Conservation (phyloP, 2,329 filamentous ascomycete genomes). For the Venturia carpophila region DNA sequence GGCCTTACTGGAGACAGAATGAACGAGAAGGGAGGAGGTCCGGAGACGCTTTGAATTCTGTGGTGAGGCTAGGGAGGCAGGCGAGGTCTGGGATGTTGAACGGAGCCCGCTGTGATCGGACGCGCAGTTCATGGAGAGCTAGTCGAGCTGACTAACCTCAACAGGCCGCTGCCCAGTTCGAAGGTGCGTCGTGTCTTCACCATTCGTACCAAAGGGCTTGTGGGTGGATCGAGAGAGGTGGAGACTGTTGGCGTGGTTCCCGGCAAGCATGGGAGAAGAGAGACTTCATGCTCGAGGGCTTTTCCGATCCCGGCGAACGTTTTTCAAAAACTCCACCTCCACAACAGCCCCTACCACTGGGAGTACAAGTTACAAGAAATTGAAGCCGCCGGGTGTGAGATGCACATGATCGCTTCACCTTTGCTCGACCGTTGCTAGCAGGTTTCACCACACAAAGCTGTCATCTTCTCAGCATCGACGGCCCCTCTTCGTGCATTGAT, state of each 20-base stretch:
- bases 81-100: background rate
- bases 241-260: background rate
- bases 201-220: background rate
- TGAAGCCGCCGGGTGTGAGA: background rate
- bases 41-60: background rate
- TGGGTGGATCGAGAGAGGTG: background rate
- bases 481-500: background rate
- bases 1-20: background rate
- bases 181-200: background rate
- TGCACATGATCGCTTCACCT: background rate
- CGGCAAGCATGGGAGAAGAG: background rate
- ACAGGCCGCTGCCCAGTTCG: background rate
- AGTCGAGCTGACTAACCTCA: background rate
- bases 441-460: background rate
- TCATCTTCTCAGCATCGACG: background rate
- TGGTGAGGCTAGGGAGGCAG: background rate
- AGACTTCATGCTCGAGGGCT: background rate
- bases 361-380: no score
- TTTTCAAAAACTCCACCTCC: background rate
- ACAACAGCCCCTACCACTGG: background rate
- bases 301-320: background rate
- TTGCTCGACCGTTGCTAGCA: conserved; percentile 3
- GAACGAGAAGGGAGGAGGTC: no score
- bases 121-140: background rate
- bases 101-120: background rate